These are phyloP conservation scores for Cladosporium austrohemisphaericum DNA, from an alignment of 2,329 filamentous ascomycete species.

Conservation along the genomic window DNA sequence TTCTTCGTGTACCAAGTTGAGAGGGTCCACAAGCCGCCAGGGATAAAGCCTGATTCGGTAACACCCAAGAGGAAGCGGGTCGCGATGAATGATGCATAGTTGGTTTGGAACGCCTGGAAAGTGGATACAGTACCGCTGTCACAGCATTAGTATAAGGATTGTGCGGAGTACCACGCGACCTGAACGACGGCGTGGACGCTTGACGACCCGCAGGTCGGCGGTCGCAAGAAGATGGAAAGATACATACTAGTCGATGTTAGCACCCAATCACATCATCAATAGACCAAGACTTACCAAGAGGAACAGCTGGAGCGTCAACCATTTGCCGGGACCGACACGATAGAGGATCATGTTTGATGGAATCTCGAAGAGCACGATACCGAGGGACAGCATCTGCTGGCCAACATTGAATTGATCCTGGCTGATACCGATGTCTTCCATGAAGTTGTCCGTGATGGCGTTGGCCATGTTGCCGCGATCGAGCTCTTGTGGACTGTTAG, in stretches of 20 bases:
- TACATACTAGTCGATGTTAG: slow-evolving; percentile 1
- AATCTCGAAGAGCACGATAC: slow-evolving; percentile 34
- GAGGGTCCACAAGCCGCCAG: slow-evolving; percentile 47
- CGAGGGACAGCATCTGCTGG: slow-evolving; percentile 33
- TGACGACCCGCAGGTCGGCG: background rate
- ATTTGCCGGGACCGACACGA: slow-evolving; percentile 36
- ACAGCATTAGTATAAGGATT: background rate
- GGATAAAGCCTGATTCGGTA: slow-evolving; percentile 45
- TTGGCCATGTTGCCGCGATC: slow-evolving; percentile 29
- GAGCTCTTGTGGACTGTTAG: slow-evolving; percentile 7
- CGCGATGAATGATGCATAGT: slow-evolving; percentile 36
- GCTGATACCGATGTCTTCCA: slow-evolving; percentile 30
- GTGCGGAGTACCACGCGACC: background rate
- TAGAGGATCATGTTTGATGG: slow-evolving; percentile 33
- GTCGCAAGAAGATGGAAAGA: background rate
- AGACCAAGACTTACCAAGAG: slow-evolving; percentile 19
- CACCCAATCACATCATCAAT: background rate
- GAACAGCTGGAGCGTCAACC: slow-evolving; percentile 39
- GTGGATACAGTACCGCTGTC: slow-evolving; percentile 35
- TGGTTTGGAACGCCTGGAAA: slow-evolving; percentile 41
- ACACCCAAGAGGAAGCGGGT: slow-evolving; percentile 39
- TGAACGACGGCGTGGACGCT: too few relatives aligned
- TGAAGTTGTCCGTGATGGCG: slow-evolving; percentile 32
- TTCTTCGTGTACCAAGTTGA: slow-evolving; percentile 48
- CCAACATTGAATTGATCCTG: slow-evolving; percentile 34